A percentile compares a stretch with the other conserved stretches of the same genome.
Evolutionary conservation across 2,329 filamentous ascomycete species (phyloP).

Genomic region (Hirsutella minnesotensis): DNA sequence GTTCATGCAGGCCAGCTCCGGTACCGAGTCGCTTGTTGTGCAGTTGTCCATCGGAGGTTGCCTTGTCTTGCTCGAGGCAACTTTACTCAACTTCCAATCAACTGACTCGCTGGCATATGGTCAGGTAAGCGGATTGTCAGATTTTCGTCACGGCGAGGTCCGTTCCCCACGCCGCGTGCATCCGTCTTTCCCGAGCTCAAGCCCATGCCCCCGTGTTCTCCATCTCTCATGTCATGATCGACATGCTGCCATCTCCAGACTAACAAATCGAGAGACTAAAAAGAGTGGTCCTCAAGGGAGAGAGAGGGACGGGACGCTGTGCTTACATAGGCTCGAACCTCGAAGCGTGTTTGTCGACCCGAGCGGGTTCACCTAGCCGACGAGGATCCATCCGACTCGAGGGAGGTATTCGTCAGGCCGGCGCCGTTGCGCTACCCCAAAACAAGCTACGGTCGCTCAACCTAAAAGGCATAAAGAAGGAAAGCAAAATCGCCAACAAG

Average conservation of each 20-base stretch:
- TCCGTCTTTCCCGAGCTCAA: background rate
- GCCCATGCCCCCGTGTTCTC: background rate
- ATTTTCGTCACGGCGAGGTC: slow-evolving; percentile 1
- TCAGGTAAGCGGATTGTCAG: background rate
- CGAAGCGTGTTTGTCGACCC: background rate
- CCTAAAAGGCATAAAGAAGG: background rate
- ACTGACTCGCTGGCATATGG: too few species aligned
- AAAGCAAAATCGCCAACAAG: background rate
- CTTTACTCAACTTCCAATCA: too few species aligned
- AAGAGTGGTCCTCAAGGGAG: slow-evolving; percentile 9
- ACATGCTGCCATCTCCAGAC: slow-evolving; percentile 9
- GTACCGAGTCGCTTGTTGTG: too few species aligned
- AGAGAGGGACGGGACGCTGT: slow-evolving; percentile 9
- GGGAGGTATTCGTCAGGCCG: background rate
- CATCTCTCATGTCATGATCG: slow-evolving; percentile 2
- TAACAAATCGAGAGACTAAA: too few species aligned
- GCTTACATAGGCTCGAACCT: slow-evolving; percentile 5
- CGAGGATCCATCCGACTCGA: background rate
- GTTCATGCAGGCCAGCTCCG: background rate
- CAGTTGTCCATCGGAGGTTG: too few species aligned
- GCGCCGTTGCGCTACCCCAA: background rate
- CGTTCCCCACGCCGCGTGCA: background rate
- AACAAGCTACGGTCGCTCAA: background rate
- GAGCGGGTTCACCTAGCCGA: background rate
- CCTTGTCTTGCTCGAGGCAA: too few species aligned